Evolutionary conservation across 2,329 filamentous ascomycete genomes (phyloP).

Genomic region (Shiraia sp.): DNA sequence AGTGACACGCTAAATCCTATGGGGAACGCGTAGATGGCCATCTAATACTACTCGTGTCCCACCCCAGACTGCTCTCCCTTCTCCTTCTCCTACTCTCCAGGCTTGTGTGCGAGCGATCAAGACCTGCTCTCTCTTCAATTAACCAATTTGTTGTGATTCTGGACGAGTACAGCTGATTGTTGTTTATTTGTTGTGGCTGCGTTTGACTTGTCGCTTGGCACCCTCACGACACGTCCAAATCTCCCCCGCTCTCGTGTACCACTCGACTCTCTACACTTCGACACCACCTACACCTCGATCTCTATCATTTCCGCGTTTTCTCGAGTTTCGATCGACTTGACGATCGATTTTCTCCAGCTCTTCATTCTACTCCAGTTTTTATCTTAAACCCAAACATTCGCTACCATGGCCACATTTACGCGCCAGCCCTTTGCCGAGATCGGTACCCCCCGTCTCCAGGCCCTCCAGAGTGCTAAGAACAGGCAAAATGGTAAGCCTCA

Average conservation of each 20-base stretch:
- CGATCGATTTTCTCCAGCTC: background rate
- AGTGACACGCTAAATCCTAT: constrained; percentile 29
- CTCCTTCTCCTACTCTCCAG: constrained; percentile 12
- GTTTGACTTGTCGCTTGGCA: constrained; percentile 1
- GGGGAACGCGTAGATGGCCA: constrained; percentile 24
- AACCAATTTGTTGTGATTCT: constrained; percentile 2
- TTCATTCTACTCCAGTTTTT: constrained; percentile 2
- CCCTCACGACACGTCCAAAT: constrained; percentile 11
- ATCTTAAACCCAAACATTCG: constrained; percentile 6
- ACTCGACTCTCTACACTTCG: background rate
- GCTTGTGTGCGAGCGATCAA: background rate
- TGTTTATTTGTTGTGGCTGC: constrained; percentile 2
- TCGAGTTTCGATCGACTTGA: constrained; percentile 4
- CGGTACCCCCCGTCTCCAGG: constrained; percentile 70
- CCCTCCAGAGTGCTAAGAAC: constrained; percentile 75
- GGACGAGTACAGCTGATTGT: background rate
- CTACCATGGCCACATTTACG: constrained; percentile 49
- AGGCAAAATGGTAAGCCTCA: constrained; percentile 64
- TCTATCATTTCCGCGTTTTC: too few species aligned
- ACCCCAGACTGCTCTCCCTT: constrained; percentile 12
- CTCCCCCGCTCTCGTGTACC: constrained; percentile 10
- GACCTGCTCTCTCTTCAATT: too few species aligned
- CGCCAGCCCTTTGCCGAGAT: constrained; percentile 78
- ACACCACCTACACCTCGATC: constrained; percentile 3
- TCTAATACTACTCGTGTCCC: constrained; percentile 18